Conservation (phyloP, 192 early-diverging fungal genomes). For the Coemansia sp. region DNA sequence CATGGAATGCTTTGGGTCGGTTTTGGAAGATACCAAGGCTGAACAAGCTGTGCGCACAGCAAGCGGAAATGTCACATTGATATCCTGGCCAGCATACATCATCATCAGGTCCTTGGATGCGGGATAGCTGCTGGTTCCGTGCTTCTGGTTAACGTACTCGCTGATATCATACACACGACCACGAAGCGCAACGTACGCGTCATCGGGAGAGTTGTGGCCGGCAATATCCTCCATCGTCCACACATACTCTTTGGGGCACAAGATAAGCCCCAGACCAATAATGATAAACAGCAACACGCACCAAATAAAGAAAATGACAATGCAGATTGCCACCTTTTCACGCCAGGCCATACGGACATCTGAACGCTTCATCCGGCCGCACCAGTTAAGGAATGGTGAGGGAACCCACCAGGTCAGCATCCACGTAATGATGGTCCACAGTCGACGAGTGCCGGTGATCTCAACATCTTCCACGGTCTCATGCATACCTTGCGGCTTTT, state of each 20-base stretch:
- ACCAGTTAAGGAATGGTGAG: slow-evolving; percentile 42
- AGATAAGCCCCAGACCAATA: slow-evolving; percentile 67
- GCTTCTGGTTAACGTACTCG: slow-evolving; percentile 42
- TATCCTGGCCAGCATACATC: slow-evolving; percentile 51
- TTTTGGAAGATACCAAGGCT: slow-evolving; percentile 31
- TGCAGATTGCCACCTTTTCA: slow-evolving; percentile 86
- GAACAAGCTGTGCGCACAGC: slow-evolving; percentile 59
- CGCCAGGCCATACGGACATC: slow-evolving; percentile 96
- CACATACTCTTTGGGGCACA: slow-evolving; percentile 71
- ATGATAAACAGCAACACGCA: slow-evolving; percentile 84
- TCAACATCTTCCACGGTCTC: slow-evolving; percentile 46
- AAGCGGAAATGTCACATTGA: slow-evolving; percentile 63
- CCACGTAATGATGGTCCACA: slow-evolving; percentile 42
- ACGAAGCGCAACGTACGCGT: slow-evolving; percentile 64
- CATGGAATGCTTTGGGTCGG: slow-evolving; percentile 33
- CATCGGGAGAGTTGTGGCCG: slow-evolving; percentile 49
- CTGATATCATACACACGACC: slow-evolving; percentile 77
- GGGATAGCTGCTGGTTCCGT: slow-evolving; percentile 51
- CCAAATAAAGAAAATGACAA: slow-evolving; percentile 82
- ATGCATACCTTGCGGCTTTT: slow-evolving; percentile 27
- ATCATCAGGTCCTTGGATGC: slow-evolving; percentile 46
- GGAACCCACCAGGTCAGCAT: slow-evolving; percentile 47
- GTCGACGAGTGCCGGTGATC: slow-evolving; percentile 28
- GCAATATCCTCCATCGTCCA: slow-evolving; percentile 67
- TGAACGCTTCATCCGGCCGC: slow-evolving; percentile 74